Evolutionary conservation across 2,329 filamentous ascomycete species (phyloP), one percentile per base, ranked within the genome.

Genomic region (Emmonsiellopsis sp.): DNA sequence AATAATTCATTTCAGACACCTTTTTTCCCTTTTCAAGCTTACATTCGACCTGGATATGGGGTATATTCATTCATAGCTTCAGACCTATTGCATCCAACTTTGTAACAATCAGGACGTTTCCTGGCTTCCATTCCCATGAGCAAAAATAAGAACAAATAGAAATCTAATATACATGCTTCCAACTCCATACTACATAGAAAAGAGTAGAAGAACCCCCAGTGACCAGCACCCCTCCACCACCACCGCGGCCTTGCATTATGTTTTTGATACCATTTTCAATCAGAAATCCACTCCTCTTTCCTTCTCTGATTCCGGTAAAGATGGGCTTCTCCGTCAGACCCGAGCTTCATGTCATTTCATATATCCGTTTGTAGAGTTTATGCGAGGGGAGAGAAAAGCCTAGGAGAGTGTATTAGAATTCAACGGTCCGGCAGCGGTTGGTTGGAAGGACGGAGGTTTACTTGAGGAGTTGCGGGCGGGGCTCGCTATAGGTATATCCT

Each of bases 401-500:
- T 73, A 50, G 54, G 10, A 16, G 11, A 26, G 38, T 5, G n/a
- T 44, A 10, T 41, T 26, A 46, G 34, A 37, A 9, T 13, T 15
- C 40, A 16, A 32, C 40, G 31, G 20, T 31, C 13, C 9, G n/a
- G 42, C 6, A 42, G 38, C n/a, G 30, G 32, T 9, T 1, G 15
- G 43, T n/a, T 41, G 32, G 49, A 34, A 32, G 43, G 26, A 15
- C 16, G 15, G 40, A 50, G 61, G 31, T n/a, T n/a, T 73, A 87
- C 84, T 83, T 82, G 75, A 88, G 86, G 63, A 88, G 70, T 45
- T 89, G 85, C 53, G 93, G 93, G 70, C 87, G 84, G 41, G 93
- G 93, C 71, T 92, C 87, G 78, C 91, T 97, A 71, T 88, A 86
- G 53, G 92, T 94, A 78, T 95, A 97, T 64, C 92, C 88, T 93